Conservation (phyloP, 1,284 basidiomycete species). For the Marasmius sp. region DNA sequence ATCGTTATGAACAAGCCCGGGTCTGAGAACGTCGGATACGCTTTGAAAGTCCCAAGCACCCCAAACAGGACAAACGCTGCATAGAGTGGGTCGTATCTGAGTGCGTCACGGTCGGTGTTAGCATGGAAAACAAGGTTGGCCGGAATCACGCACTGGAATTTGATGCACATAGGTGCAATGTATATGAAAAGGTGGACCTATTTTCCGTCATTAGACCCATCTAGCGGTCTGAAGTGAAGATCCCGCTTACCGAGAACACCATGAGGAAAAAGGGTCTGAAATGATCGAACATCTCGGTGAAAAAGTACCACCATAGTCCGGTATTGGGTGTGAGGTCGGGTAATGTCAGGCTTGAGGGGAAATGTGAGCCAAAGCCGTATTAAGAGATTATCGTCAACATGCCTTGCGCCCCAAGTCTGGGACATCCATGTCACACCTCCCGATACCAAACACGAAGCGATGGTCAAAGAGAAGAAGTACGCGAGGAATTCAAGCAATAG, state of each 20-base stretch:
- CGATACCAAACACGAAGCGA: constrained; percentile 51
- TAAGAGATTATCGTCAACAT: constrained; percentile 24
- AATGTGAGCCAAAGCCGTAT: background rate
- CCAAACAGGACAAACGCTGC: constrained; percentile 79
- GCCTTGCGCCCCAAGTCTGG: constrained; percentile 87
- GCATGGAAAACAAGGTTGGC: background rate
- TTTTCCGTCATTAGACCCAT: constrained; percentile 22
- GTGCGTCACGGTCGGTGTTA: background rate
- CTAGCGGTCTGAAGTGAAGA: constrained; percentile 5
- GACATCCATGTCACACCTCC: constrained; percentile 67
- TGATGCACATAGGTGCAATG: constrained; percentile 81
- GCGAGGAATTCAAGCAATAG: constrained; percentile 47
- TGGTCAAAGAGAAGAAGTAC: constrained; percentile 50
- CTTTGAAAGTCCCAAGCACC: constrained; percentile 83
- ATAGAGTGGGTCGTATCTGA: constrained; percentile 83
- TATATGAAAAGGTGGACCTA: constrained; percentile 88
- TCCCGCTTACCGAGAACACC: constrained; percentile 80
- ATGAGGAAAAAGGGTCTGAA: constrained; percentile 95
- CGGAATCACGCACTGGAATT: constrained; percentile 66
- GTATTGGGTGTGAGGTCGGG: constrained; percentile 92
- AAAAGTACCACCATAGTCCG: constrained; percentile 99
- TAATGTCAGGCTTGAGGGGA: constrained; percentile 55
- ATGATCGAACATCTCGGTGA: constrained; percentile 99
- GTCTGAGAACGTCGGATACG: constrained; percentile 90
- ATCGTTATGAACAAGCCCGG: constrained; percentile 84